Evolutionary conservation across 2,329 filamentous ascomycete genomes (phyloP).

Genomic region (Xylaria multiplex): DNA sequence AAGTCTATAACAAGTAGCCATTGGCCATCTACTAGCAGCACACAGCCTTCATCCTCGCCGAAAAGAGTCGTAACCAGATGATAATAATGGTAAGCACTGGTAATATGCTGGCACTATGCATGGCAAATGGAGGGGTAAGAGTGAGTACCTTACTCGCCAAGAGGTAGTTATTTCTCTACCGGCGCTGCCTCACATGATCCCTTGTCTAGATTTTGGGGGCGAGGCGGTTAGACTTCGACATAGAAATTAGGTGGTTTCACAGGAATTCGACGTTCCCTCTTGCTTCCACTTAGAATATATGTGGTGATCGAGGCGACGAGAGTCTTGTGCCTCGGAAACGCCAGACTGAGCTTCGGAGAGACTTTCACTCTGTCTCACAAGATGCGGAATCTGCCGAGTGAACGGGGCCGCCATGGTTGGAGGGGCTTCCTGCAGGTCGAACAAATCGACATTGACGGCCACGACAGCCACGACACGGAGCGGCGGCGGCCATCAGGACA

Average conservation of each 20-base stretch:
- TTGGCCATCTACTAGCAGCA: conserved; percentile 14
- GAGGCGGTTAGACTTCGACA: not conserved
- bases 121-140: conserved; percentile 28
- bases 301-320: not conserved
- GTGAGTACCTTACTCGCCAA: not conserved
- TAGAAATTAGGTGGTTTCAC: conserved; percentile 3
- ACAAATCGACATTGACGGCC: conserved; percentile 38
- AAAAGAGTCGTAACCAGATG: not conserved
- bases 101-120: conserved; percentile 5
- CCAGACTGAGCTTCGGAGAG: conserved; percentile 2
- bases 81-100: conserved; percentile 23
- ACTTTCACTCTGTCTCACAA: not conserved
- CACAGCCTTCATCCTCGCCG: conserved; percentile 20
- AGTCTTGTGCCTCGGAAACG: conserved; percentile 10
- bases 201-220: conserved; percentile 17
- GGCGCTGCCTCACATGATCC: conserved; percentile 6
- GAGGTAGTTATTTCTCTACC: conserved; percentile 4
- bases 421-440: conserved; percentile 38
- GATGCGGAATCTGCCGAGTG: conserved; percentile 36
- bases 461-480: conserved; percentile 19
- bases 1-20: conserved; percentile 2
- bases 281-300: not conserved
- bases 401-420: conserved; percentile 24
- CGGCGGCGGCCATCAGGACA: conserved; percentile 26
- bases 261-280: not conserved